Percentiles rank a stretch among this genome's conserved stretches.
Evolutionary conservation across 1,284 basidiomycete species (phyloP).

Genomic region (Leccinum solheimii): DNA sequence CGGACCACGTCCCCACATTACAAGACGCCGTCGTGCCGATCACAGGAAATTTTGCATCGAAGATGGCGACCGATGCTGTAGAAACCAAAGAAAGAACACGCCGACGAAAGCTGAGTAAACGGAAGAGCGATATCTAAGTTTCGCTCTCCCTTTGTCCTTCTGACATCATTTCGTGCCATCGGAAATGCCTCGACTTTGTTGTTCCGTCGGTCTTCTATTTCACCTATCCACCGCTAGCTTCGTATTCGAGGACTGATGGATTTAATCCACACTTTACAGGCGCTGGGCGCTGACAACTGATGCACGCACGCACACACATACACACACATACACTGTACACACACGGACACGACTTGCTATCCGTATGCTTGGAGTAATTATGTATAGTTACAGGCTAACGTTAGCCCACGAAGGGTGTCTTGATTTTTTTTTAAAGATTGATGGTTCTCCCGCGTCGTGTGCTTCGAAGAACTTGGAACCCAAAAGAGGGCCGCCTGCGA

Average conservation of each 20-base stretch:
- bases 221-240: conserved; percentile 7
- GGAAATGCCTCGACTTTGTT: conserved; percentile 27
- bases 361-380: conserved; percentile 6
- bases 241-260: conserved; percentile 17
- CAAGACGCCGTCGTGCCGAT: conserved; percentile 16
- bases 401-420: not conserved
- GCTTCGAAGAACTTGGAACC: conserved; percentile 5
- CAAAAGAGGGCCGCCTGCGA: conserved; percentile 1
- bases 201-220: conserved; percentile 26
- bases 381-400: conserved; percentile 5
- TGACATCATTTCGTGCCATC: conserved; percentile 11
- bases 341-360: not conserved
- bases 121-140: conserved; percentile 31
- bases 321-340: not conserved
- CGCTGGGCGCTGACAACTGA: conserved; percentile 17
- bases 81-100: conserved; percentile 27
- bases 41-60: conserved; percentile 11
- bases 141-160: conserved; percentile 10
- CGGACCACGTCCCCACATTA: conserved; percentile 19
- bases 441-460: conserved; percentile 9
- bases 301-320: not conserved
- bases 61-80: conserved; percentile 20
- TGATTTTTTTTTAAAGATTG: not conserved
- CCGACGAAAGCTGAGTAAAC: conserved; percentile 37
- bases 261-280: conserved; percentile 10